These are phyloP conservation scores for Sphagnum contortum DNA, from an alignment of 225 moss, liverwort and hornwort species.

Conservation along the genomic window DNA sequence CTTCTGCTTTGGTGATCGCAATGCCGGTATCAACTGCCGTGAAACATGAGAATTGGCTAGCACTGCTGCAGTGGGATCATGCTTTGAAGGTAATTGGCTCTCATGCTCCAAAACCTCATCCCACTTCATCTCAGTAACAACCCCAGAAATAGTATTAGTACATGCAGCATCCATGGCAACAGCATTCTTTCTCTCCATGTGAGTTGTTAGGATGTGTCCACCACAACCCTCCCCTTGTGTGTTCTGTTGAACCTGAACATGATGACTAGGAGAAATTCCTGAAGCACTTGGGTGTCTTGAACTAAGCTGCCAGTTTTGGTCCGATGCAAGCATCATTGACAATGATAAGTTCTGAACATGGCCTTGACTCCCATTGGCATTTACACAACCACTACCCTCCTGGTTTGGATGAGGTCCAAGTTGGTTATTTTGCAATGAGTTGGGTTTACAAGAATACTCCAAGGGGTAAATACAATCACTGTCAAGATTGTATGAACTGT, in stretches of 20 bases:
- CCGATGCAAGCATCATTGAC: slow-evolving; percentile 28
- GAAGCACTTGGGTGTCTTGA: slow-evolving; percentile 26
- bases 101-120: slow-evolving; percentile 2
- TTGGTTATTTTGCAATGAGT: slow-evolving; percentile 5
- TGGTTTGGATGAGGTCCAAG: slow-evolving; percentile 14
- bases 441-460: slow-evolving; percentile 4
- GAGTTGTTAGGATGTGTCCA: too few relatives aligned
- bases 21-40: background rate
- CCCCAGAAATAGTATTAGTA: background rate
- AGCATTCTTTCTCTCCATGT: too few relatives aligned
- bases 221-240: too few relatives aligned
- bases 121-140: slow-evolving; percentile 10
- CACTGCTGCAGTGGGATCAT: background rate
- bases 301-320: slow-evolving; percentile 60
- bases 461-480: slow-evolving; percentile 6
- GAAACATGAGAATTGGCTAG: slow-evolving; percentile 3
- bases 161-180: too few relatives aligned
- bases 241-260: too few relatives aligned
- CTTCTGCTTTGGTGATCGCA: slow-evolving; percentile 5
- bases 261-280: too few relatives aligned
- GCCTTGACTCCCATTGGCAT: slow-evolving; percentile 22
- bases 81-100: slow-evolving; percentile 1
- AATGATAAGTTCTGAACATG: too few relatives aligned
- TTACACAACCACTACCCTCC: slow-evolving; percentile 1
- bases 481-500: slow-evolving; percentile 5